A percentile compares a stretch with the other conserved stretches of the same genome.
phyloP scores from a whole-genome alignment of 1,284 basidiomycete genomes.

The Stereum hirsutum region DNA sequence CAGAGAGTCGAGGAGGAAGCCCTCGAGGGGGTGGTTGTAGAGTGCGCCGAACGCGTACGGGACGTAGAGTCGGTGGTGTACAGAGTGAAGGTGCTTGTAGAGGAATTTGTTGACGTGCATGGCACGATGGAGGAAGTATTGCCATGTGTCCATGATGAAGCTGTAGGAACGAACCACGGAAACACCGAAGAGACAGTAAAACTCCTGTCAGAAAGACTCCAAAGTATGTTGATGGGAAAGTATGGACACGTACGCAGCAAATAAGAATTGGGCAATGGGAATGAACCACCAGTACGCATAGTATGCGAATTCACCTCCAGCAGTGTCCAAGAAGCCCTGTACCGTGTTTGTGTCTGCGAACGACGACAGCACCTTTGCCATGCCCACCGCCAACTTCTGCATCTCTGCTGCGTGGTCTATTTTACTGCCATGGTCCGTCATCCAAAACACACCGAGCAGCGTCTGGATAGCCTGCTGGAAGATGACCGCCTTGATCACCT shows the following conservation, averaged over 20 bases:
- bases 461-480: conserved; percentile 88
- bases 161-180: conserved; percentile 31
- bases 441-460: conserved; percentile 57
- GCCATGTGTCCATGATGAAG: conserved; percentile 96
- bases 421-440: conserved; percentile 44
- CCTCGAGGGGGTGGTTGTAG: conserved; percentile 97
- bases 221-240: conserved; percentile 70
- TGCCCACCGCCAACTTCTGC: conserved; percentile 26
- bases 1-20: conserved; percentile 83
- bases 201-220: conserved; percentile 74
- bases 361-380: conserved; percentile 33
- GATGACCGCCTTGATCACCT: conserved; percentile 77
- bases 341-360: conserved; percentile 26
- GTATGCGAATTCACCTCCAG: conserved; percentile 51
- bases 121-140: conserved; percentile 90
- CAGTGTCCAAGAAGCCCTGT: conserved; percentile 22
- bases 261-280: conserved; percentile 67
- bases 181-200: conserved; percentile 1
- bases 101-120: conserved; percentile 91
- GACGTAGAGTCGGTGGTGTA: conserved; percentile 94
- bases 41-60: conserved; percentile 96
- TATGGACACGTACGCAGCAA: conserved; percentile 84
- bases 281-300: conserved; percentile 94
- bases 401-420: conserved; percentile 45
- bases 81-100: conserved; percentile 89